These are phyloP conservation scores for Colletotrichum cereale DNA, from an alignment of 2,329 filamentous ascomycete genomes.

Conservation along the genomic window DNA sequence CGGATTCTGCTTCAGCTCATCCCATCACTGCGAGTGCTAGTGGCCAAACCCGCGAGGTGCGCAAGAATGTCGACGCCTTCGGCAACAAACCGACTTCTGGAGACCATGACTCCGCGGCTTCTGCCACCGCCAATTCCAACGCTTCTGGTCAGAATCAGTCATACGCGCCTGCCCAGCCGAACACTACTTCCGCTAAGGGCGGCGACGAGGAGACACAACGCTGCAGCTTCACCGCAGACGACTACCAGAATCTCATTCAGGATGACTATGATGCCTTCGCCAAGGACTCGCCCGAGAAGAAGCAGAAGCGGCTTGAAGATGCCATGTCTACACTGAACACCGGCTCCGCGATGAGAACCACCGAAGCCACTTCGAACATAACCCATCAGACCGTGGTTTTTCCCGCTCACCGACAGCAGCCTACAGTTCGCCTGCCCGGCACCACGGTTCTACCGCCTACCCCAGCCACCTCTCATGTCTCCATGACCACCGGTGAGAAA, in stretches of 20 bases:
- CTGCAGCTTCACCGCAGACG: constrained; percentile 21
- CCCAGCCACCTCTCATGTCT: constrained; percentile 7
- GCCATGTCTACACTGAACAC: background rate
- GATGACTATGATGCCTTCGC: constrained; percentile 20
- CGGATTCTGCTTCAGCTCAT: background rate
- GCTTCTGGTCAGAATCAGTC: background rate
- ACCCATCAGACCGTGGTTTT: constrained; percentile 26
- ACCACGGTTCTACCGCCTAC: constrained; percentile 25
- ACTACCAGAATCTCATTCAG: constrained; percentile 28
- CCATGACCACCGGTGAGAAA: constrained; percentile 11
- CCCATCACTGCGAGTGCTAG: background rate
- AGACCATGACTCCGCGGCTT: background rate
- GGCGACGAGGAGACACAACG: background rate
- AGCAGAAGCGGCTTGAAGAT: background rate
- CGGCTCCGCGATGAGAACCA: background rate
- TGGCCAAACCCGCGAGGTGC: background rate
- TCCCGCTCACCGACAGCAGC: background rate
- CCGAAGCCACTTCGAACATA: background rate
- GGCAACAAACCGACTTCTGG: background rate
- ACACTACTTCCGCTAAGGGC: background rate
- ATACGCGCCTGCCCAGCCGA: background rate
- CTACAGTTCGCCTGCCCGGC: background rate
- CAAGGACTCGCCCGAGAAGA: constrained; percentile 27
- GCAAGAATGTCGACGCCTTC: background rate
- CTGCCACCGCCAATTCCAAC: background rate